A percentile compares a stretch with the other conserved stretches of the same genome.
phyloP scores from a whole-genome alignment of 768 basidiomycete genomes.

The Panaeolus cyanescens region DNA sequence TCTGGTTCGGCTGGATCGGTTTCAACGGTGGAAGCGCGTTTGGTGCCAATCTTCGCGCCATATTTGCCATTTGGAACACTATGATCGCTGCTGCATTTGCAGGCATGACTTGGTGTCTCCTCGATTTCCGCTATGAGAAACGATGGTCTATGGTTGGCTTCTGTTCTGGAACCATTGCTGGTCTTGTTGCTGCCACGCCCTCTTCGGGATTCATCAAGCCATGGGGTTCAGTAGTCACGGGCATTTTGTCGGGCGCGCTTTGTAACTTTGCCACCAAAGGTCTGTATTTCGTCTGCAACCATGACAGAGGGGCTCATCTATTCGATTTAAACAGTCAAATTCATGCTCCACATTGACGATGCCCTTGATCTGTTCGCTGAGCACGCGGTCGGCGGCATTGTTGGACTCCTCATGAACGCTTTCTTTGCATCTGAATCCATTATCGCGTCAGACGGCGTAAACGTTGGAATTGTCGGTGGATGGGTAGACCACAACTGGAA shows the following conservation, averaged over 20 bases:
- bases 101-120: conserved; percentile 80
- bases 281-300: conserved; percentile 31
- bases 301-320: neutral
- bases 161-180: conserved; percentile 91
- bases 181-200: conserved; percentile 87
- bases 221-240: conserved; percentile 78
- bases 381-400: conserved; percentile 83
- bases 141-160: conserved; percentile 92
- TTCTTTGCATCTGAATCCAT: conserved; percentile 72
- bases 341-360: conserved; percentile 75
- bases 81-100: conserved; percentile 84
- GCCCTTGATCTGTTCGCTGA: conserved; percentile 91
- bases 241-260: conserved; percentile 67
- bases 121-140: conserved; percentile 78
- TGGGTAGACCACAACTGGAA: conserved; percentile 80
- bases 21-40: conserved; percentile 92
- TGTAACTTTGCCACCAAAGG: conserved; percentile 88
- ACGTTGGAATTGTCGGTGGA: conserved; percentile 52
- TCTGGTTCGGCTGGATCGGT: conserved; percentile 89
- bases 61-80: conserved; percentile 86
- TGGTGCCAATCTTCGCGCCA: conserved; percentile 84
- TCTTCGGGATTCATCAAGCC: conserved; percentile 80
- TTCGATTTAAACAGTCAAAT: conserved; percentile 53
- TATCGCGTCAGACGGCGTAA: conserved; percentile 70
- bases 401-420: conserved; percentile 72